A percentile compares a stretch with the other conserved stretches of the same genome.
These are phyloP conservation scores for Aleurites moluccanus DNA, from an alignment of 441 rosid species.

Conservation along the genomic window DNA sequence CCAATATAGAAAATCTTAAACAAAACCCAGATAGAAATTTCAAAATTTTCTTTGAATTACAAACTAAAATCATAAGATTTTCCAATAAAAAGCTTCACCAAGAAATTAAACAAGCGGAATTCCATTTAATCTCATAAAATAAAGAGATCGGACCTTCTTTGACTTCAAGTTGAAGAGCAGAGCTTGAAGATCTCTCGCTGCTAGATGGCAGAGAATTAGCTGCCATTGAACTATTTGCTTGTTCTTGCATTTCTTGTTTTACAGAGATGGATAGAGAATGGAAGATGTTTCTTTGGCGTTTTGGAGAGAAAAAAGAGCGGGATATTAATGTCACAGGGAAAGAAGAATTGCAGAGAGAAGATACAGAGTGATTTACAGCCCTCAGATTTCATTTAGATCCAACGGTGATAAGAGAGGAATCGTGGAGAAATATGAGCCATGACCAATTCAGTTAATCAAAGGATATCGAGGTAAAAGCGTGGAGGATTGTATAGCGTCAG, in stretches of 20 bases:
- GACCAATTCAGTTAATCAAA: constrained; percentile 49
- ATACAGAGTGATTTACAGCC: constrained; percentile 26
- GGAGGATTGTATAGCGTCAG: constrained; percentile 30
- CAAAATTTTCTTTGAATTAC: neutral
- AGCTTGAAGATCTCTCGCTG: constrained; percentile 87
- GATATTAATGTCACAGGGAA: constrained; percentile 35
- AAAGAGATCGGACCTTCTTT: constrained; percentile 59
- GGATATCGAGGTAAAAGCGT: constrained; percentile 44
- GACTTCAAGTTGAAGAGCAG: constrained; percentile 66
- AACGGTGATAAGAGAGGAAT: constrained; percentile 24
- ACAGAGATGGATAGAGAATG: neutral
- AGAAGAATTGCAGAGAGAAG: constrained; percentile 12
- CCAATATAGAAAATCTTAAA: constrained; percentile 1
- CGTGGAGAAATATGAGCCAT: constrained; percentile 68
- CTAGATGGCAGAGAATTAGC: constrained; percentile 84
- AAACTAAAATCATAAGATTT: neutral
- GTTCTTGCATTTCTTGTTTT: constrained; percentile 57
- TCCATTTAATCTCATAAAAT: neutral
- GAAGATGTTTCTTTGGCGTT: neutral
- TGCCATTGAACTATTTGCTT: constrained; percentile 66
- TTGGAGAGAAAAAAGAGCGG: constrained; percentile 34
- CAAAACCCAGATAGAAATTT: constrained; percentile 5
- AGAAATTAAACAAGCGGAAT: neutral
- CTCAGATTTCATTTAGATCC: constrained; percentile 43
- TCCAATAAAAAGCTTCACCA: neutral